A percentile compares a stretch with the other conserved stretches of the same genome.
phyloP scores from a whole-genome alignment of 2,329 filamentous ascomycete genomes.

The Penicillium palitans region DNA sequence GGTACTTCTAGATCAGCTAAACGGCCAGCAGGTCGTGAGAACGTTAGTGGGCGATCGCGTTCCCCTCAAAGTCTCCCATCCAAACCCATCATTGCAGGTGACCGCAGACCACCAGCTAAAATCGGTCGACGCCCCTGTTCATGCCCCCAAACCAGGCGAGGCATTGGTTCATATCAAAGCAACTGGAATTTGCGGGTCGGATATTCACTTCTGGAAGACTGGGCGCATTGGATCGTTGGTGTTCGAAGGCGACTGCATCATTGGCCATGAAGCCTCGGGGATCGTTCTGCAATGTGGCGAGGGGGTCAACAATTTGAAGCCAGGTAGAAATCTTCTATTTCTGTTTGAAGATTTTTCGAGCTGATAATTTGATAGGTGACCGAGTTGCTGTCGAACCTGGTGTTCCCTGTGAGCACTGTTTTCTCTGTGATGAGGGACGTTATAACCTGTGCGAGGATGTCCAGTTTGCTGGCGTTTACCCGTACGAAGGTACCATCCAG shows the following conservation, averaged over 20 bases:
- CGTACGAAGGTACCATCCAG: slow-evolving; percentile 61
- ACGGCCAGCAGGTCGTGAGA: slow-evolving; percentile 4
- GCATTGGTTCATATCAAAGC: slow-evolving; percentile 63
- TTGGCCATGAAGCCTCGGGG: slow-evolving; percentile 66
- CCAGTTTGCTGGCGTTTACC: slow-evolving; percentile 62
- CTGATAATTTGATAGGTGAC: slow-evolving; percentile 48
- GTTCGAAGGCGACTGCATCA: slow-evolving; percentile 63
- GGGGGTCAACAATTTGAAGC: slow-evolving; percentile 54
- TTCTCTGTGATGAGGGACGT: slow-evolving; percentile 59
- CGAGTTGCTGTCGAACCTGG: slow-evolving; percentile 67
- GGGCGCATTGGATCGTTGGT: slow-evolving; percentile 64
- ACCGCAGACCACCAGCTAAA: slow-evolving; percentile 63
- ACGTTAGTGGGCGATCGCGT: slow-evolving; percentile 6
- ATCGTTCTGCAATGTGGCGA: slow-evolving; percentile 59
- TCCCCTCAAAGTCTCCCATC: slow-evolving; percentile 17
- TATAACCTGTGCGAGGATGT: slow-evolving; percentile 67
- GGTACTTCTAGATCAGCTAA: slow-evolving; percentile 14
- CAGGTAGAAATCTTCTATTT: slow-evolving; percentile 33
- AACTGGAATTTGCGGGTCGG: slow-evolving; percentile 67
- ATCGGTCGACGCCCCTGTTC: slow-evolving; percentile 57
- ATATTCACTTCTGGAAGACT: slow-evolving; percentile 68
- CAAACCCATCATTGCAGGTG: slow-evolving; percentile 60
- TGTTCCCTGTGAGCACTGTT: slow-evolving; percentile 62
- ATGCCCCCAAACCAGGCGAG: slow-evolving; percentile 55
- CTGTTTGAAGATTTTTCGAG: neutral